Evolutionary conservation across 83 land plant species (phyloP), one percentile per base, ranked within the genome.

Genomic region (Larix sibirica): DNA sequence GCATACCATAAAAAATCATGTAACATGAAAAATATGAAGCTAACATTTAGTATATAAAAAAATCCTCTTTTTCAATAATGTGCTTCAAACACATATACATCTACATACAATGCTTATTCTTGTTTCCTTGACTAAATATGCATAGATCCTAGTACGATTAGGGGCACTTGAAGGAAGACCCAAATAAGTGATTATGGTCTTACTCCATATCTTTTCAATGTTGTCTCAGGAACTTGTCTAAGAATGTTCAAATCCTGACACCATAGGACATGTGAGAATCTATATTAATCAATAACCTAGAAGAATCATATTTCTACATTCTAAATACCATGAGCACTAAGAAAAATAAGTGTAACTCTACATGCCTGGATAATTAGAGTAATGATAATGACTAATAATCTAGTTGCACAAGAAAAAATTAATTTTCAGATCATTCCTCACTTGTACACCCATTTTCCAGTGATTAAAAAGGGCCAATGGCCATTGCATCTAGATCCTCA

Each of bases 121-220:
- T 64, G 47, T 83, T 50, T 66, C 80, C 8, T 87, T 89, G 83
- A 88, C 92, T 62, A 92, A 83, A 62, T 87, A 69, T 20, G 85
- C 90, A 24, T 94, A 91, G 10, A 92, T 86, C 66, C 88, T 83
- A 54, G 90, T 82, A 75, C 99, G 95, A 66, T 96, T 97, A 2
- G 99, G 99, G 40, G 99, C 9, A 97, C 94, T 66, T 97, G 97
- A 31, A 97, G 65, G 58, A 81, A 80, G 16, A 87, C 83, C 67
- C 94, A 47, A 4, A 97, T 83, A 66, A 92, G 88, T 38, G 96
- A 94, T 81, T 90, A 92, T 80, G 94, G 96, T 63, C 86, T 90
- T 60, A 83, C 85, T 70, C 83, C 86, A 50, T 94, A 86, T 47
- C 81, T 83, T 36, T 63, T 84, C 71, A 83, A 85, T 9, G 90